A percentile compares a stretch with the other conserved stretches of the same genome.
These are phyloP conservation scores for Thermothielavioides terrestris DNA, from an alignment of 495 filamentous ascomycete species.

Conservation along the genomic window DNA sequence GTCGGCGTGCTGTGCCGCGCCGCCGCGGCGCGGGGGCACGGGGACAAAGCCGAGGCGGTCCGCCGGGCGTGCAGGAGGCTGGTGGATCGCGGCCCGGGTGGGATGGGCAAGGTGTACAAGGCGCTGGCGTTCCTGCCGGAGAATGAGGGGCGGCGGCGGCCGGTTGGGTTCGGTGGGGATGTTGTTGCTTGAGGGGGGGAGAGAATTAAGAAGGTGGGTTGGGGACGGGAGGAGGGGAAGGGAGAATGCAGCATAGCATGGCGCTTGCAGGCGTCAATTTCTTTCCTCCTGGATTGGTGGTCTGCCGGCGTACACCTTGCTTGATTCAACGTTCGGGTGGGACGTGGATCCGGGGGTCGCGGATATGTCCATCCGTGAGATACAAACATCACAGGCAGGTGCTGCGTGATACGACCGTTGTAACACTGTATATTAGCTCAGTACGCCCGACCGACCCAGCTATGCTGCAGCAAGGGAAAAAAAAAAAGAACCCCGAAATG, in stretches of 20 bases:
- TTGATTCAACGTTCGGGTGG: too few species aligned
- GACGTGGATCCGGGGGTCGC: too few species aligned
- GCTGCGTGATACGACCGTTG: too few species aligned
- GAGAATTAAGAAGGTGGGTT: neutral
- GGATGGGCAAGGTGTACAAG: conserved; percentile 94
- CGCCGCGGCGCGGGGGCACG: conserved; percentile 41
- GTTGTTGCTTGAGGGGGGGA: conserved; percentile 33
- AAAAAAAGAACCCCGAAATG: neutral
- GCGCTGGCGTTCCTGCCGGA: conserved; percentile 84
- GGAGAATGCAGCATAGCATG: too few species aligned
- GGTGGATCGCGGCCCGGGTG: conserved; percentile 64
- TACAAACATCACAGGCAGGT: too few species aligned
- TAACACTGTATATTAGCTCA: too few species aligned
- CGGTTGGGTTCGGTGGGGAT: conserved; percentile 87
- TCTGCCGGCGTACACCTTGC: too few species aligned
- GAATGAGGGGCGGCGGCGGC: conserved; percentile 58
- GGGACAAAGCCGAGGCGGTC: conserved; percentile 56
- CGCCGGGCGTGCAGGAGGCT: conserved; percentile 73
- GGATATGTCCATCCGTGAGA: too few species aligned
- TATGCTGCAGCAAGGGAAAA: too few species aligned
- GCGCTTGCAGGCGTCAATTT: too few species aligned
- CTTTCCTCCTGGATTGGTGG: too few species aligned
- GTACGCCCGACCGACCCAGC: too few species aligned
- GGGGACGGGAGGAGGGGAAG: neutral
- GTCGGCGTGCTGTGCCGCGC: conserved; percentile 58